Evolutionary conservation across 345 rosid genomes (phyloP).

Genomic region (Arabidopsis suecica): DNA sequence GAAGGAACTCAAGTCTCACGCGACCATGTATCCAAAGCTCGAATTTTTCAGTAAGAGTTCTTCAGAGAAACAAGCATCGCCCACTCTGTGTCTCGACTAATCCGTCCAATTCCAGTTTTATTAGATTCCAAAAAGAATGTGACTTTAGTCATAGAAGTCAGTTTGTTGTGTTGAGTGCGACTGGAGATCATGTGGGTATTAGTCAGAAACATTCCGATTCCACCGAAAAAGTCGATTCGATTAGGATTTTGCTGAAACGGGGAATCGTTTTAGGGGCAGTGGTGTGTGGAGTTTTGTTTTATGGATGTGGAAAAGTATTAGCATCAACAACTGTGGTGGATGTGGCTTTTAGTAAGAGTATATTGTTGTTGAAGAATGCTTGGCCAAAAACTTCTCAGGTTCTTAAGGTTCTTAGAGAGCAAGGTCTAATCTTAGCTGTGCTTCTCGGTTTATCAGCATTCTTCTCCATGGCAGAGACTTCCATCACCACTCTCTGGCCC

Average conservation of each 20-base stretch:
- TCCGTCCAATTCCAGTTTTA: conserved; percentile 5
- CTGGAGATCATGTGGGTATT: background rate
- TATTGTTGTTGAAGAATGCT: conserved; percentile 56
- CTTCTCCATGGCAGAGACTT: conserved; percentile 91
- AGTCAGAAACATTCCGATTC: conserved; percentile 22
- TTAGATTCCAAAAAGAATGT: background rate
- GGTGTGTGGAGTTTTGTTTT: conserved; percentile 55
- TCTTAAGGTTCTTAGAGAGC: conserved; percentile 67
- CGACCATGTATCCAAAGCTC: conserved; percentile 32
- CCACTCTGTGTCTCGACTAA: conserved; percentile 34
- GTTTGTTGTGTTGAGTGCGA: conserved; percentile 26
- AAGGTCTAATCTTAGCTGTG: conserved; percentile 66
- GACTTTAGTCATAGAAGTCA: conserved; percentile 23
- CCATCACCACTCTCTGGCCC: conserved; percentile 83
- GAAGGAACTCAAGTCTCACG: conserved; percentile 37
- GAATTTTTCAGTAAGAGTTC: conserved; percentile 23
- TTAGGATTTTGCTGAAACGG: conserved; percentile 50
- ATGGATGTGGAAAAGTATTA: conserved; percentile 61
- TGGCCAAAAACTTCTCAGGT: conserved; percentile 72
- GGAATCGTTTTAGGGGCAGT: conserved; percentile 62
- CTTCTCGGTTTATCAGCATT: conserved; percentile 76
- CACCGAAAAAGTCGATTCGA: conserved; percentile 35
- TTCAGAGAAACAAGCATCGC: conserved; percentile 19
- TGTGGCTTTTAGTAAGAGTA: conserved; percentile 60
- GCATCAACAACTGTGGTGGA: conserved; percentile 61